A percentile compares a stretch with the other conserved stretches of the same genome.
These are phyloP conservation scores for Brassica carinata DNA, from an alignment of 345 rosid genomes.

Conservation along the genomic window DNA sequence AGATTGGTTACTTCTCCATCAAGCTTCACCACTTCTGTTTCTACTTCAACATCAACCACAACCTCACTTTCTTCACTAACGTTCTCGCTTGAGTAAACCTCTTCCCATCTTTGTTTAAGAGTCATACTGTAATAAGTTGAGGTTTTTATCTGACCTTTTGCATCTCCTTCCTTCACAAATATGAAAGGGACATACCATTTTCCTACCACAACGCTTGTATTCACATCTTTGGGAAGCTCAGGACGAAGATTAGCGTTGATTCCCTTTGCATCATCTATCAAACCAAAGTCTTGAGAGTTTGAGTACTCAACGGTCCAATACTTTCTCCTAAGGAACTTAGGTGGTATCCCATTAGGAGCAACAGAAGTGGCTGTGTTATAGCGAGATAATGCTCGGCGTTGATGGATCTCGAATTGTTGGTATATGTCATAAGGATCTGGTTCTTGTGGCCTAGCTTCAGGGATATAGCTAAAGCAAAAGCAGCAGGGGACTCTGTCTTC, in stretches of 20 bases:
- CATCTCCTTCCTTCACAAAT: constrained; percentile 49
- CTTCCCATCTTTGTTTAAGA: constrained; percentile 63
- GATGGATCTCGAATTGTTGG: constrained; percentile 49
- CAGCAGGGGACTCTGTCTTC: constrained; percentile 48
- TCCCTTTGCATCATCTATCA: constrained; percentile 62
- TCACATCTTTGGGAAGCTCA: constrained; percentile 42
- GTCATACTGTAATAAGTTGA: constrained; percentile 57
- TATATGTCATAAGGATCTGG: constrained; percentile 44
- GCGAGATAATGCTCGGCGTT: background rate
- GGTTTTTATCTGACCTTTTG: constrained; percentile 43
- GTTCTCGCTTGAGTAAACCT: constrained; percentile 30
- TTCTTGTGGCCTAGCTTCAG: constrained; percentile 42
- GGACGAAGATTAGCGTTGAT: constrained; percentile 43
- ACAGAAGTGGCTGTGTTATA: constrained; percentile 47
- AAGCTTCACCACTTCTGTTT: constrained; percentile 44
- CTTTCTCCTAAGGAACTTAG: constrained; percentile 48
- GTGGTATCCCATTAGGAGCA: constrained; percentile 51
- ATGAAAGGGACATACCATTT: constrained; percentile 77
- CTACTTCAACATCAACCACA: constrained; percentile 39
- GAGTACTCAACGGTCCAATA: constrained; percentile 49
- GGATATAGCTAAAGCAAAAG: constrained; percentile 38
- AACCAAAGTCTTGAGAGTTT: constrained; percentile 25
- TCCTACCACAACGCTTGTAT: constrained; percentile 46
- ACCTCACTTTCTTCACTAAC: constrained; percentile 3
- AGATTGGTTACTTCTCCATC: constrained; percentile 33